Base-by-base conservation (phyloP, 345 rosid genomes). In the Carallia brachiata region DNA sequence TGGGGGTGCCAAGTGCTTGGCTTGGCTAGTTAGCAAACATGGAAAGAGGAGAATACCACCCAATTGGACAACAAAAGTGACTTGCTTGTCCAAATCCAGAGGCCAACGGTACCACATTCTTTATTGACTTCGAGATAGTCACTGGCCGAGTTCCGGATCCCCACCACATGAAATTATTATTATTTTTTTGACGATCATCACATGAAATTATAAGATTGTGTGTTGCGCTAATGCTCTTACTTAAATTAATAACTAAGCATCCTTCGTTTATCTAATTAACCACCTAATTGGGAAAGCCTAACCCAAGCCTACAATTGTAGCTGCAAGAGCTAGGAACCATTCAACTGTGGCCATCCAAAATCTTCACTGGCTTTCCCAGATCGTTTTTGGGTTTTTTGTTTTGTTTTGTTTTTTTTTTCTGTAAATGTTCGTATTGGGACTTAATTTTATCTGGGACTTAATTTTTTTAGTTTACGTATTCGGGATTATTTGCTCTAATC, bases 61-160 rank as follows among this genome's bases (percentile, higher is more conserved):
- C 75, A 48, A 78, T 73, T 78, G 82, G 87, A 84, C 81, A 75
- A 73, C 82, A 81, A 76, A 76, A 58, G 73, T 69, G 76, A 78
- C 65, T 72, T 61, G 36, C 62, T 53, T 72, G 73, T 80, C 63
- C 83, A 63, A 85, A 77, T 83, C 85, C 79, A 79, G 71, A 87
- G 81, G 78, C 82, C 66, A 79, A 70, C 73, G 54, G 55, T 65
- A 74, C 70, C 60, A 3, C 7, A 47, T 77, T 82, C 48, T 82
- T 84, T 78, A 73, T 75, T 83, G 47, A 73, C 69, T 78, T 77
- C 74, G 40, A 76, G 74, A 80, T 74, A 69, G 69, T 66, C 67
- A 30, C 63, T 31, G 23, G 36, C 58, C 78, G 73, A 81, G 72
- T 66, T 77, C 73, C 76, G 81, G 84, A 81, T 81, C 85, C 84